Evolutionary conservation across 192 early-diverging fungal genomes (phyloP).

Genomic region (Podila verticillata): DNA sequence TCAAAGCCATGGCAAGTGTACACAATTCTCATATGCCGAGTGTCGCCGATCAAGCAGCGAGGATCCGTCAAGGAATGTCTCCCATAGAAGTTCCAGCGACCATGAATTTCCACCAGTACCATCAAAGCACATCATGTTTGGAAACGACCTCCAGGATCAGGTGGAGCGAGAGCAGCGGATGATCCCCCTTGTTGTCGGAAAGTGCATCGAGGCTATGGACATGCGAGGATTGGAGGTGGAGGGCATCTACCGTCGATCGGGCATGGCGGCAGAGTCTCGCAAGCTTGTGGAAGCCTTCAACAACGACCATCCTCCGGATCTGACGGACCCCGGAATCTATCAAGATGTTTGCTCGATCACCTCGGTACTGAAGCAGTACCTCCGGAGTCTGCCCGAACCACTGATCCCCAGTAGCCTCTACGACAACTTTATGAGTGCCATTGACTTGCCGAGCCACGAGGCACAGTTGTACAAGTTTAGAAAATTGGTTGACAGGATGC

Average conservation of each 20-base stretch:
- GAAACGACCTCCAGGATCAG: constrained; percentile 62
- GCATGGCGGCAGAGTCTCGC: constrained; percentile 72
- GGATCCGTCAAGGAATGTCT: constrained; percentile 13
- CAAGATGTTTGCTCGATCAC: constrained; percentile 79
- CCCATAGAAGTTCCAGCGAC: not conserved
- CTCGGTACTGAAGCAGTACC: constrained; percentile 79
- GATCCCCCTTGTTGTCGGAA: constrained; percentile 73
- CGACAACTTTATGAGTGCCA: constrained; percentile 66
- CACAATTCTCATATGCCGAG: not conserved
- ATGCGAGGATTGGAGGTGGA: constrained; percentile 68
- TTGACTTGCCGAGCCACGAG: constrained; percentile 43
- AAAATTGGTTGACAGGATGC: constrained; percentile 61
- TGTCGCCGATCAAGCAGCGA: constrained; percentile 11
- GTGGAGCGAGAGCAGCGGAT: constrained; percentile 57
- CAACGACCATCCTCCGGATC: constrained; percentile 53
- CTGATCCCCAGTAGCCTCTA: constrained; percentile 75
- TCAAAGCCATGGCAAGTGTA: constrained; percentile 52
- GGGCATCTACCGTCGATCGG: constrained; percentile 82
- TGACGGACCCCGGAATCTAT: constrained; percentile 57
- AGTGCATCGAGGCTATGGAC: constrained; percentile 72
- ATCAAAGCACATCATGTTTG: constrained; percentile 63
- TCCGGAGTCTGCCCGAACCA: constrained; percentile 76
- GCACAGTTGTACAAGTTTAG: constrained; percentile 54
- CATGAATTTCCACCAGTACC: constrained; percentile 10
- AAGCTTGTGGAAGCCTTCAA: constrained; percentile 69